phyloP scores from a whole-genome alignment of 768 basidiomycete genomes.

The Pisolithus orientalis region DNA sequence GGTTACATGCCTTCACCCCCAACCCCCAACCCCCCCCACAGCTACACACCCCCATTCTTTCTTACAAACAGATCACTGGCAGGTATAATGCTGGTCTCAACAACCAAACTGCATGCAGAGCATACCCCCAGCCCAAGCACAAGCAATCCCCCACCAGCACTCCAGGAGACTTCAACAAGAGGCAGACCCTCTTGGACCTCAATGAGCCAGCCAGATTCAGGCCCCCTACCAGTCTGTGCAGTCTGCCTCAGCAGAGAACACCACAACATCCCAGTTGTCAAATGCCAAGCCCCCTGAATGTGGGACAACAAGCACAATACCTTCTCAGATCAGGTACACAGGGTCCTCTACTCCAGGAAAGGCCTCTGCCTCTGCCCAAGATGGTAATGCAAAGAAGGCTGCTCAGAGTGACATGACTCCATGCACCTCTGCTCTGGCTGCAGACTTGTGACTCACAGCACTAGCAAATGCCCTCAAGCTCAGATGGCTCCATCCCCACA shows the following conservation, averaged over 20 bases:
- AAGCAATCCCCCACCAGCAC: too few species aligned
- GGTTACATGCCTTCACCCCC: too few species aligned
- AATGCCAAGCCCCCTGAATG: background rate
- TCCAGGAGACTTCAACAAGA: too few species aligned
- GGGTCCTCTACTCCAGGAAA: background rate
- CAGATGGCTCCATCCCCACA: slow-evolving; percentile 21
- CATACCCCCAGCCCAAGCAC: too few species aligned
- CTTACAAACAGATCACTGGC: too few species aligned
- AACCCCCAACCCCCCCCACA: background rate
- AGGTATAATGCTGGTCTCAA: too few species aligned
- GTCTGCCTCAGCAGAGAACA: background rate
- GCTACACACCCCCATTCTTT: too few species aligned
- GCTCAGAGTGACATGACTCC: slow-evolving; percentile 18
- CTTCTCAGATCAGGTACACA: background rate
- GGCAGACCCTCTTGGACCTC: too few species aligned
- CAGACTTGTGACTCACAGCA: slow-evolving; percentile 29
- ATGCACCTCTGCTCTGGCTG: slow-evolving; percentile 40
- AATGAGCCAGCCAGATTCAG: too few species aligned
- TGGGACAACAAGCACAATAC: background rate
- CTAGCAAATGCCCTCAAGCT: slow-evolving; percentile 32
- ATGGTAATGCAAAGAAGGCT: slow-evolving; percentile 27
- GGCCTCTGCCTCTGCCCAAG: slow-evolving; percentile 24
- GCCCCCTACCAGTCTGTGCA: background rate
- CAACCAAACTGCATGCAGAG: too few species aligned
- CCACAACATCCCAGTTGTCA: background rate